Base-by-base conservation (phyloP, 2,329 filamentous ascomycete genomes). In the Lasiodiplodia sp. region DNA sequence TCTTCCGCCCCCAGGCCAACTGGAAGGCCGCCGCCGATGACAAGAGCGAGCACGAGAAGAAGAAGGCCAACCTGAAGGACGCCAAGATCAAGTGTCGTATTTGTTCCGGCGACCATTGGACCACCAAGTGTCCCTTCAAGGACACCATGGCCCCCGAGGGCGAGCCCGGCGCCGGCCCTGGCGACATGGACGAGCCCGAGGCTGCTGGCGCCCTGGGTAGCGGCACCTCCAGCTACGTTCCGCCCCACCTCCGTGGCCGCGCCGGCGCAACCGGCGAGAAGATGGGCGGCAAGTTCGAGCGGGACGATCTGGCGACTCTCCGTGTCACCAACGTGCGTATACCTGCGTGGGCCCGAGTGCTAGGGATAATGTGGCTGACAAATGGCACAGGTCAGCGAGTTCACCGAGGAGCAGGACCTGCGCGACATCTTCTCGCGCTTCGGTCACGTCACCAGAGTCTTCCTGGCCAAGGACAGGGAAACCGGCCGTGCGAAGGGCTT, bases 51-150 rank as follows among this genome's bases (percentile, higher is more conserved):
- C 88, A 91, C 79, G 91, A 92, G 85, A 83, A 85, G 78, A 86
- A 90, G 82, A 87, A 88, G 79, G 85, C 87, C 71, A 84, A 87
- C 76, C 87, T 98, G 78, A 97, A 96, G 89, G 94, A 97, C 86
- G 97, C 97, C 89, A 96, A 97, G 86, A 96, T 99, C 87, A 98
- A 98, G 88, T 99, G 96, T 84, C 92, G 96, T 87, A 98, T 99
- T 80, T 99, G 96, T 86, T 92, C 91, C 80, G 96, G 95, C 79
- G 96, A 99, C 87, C 96, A 99, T 89, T 99, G 98, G 87, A 99
- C 96, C 52, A 95, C 95, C 74, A 91, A 96, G 81, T 99, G 96
- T 89, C 96, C 96, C 44, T 99, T 97, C 91, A 99, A 98, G 87
- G 96, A 98, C 81, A 99, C 95, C 76, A 97, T 99, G 94, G 94